Conservation (phyloP, 2,329 filamentous ascomycete genomes). For the Colletotrichum neosansevieriae region DNA sequence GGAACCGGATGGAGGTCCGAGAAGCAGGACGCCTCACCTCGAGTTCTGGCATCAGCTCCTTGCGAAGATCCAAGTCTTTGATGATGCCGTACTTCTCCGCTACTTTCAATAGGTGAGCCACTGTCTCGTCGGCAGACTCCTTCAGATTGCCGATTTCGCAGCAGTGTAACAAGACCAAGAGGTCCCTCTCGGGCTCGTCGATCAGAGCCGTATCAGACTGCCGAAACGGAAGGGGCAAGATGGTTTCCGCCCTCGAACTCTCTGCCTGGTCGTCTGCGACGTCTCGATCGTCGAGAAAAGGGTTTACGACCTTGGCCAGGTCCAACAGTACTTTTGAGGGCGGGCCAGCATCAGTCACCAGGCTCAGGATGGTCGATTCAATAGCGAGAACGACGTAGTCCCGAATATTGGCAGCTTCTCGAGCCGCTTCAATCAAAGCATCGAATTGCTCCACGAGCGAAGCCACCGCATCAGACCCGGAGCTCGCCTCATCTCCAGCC, state of each 20-base stretch:
- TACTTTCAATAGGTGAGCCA: slow-evolving; percentile 28
- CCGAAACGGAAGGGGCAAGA: slow-evolving; percentile 23
- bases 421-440: slow-evolving; percentile 19
- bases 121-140: slow-evolving; percentile 26
- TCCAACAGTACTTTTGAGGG: slow-evolving; percentile 16
- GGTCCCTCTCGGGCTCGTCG: slow-evolving; percentile 38
- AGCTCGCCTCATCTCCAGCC: neutral
- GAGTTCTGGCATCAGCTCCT: slow-evolving; percentile 39
- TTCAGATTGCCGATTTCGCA: slow-evolving; percentile 30
- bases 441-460: slow-evolving; percentile 10
- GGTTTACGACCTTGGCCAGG: slow-evolving; percentile 37
- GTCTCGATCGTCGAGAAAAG: slow-evolving; percentile 33
- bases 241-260: neutral
- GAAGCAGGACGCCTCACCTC: slow-evolving; percentile 4
- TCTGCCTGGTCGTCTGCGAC: neutral
- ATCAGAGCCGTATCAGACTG: slow-evolving; percentile 31
- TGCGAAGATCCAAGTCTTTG: slow-evolving; percentile 38
- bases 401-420: slow-evolving; percentile 29
- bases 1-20: rapidly evolving
- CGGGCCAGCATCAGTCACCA: slow-evolving; percentile 13
- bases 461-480: neutral
- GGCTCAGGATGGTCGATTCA: slow-evolving; percentile 22
- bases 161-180: slow-evolving; percentile 40
- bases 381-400: slow-evolving; percentile 38
- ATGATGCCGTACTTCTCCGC: slow-evolving; percentile 34